These are phyloP conservation scores for Acrasis kona DNA, from an alignment of 78 protist genomes.

Conservation along the genomic window DNA sequence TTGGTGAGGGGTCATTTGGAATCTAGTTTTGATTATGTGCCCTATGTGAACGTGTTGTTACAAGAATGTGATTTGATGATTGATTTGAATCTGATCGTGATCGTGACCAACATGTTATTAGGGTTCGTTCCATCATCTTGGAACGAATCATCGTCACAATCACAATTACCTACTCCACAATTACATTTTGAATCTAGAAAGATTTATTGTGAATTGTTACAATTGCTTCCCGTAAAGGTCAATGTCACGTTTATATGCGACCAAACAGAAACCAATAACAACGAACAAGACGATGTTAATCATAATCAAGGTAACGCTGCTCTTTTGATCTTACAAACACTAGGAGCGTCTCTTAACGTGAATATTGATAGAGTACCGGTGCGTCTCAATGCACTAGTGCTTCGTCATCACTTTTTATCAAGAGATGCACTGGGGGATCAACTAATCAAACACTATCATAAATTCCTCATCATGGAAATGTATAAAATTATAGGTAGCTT, in stretches of 20 bases:
- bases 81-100: neutral
- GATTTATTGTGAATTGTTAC: neutral
- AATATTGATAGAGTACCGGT: neutral
- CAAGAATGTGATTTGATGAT: neutral
- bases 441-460: conserved; percentile 15
- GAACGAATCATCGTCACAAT: too few species aligned
- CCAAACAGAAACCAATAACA: neutral
- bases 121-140: neutral
- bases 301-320: neutral
- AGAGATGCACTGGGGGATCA: neutral
- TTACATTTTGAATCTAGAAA: neutral
- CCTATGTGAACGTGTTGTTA: neutral
- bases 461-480: conserved; percentile 30
- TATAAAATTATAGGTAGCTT: conserved; percentile 60
- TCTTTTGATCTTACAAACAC: neutral
- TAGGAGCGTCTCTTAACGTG: neutral
- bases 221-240: neutral
- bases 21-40: neutral
- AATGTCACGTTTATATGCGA: neutral
- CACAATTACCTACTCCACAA: neutral
- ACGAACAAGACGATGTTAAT: too few species aligned
- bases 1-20: neutral
- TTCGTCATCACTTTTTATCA: neutral
- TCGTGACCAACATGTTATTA: neutral
- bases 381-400: neutral